phyloP scores from a whole-genome alignment of 352 stramenopile species.

The Globisporangium ultimum region DNA sequence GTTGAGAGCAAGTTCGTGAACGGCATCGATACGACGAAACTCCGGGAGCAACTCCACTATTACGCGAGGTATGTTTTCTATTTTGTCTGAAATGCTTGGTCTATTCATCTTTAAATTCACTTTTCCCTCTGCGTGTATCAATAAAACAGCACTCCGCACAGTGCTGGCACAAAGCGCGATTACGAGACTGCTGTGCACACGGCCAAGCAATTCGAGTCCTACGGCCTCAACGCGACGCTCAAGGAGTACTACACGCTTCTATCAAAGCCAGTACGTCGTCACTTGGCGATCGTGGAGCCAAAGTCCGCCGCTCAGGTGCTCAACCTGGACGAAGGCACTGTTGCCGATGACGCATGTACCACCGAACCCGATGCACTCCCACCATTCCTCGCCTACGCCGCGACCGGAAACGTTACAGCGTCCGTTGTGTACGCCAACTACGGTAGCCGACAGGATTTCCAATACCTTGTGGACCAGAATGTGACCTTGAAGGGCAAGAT shows the following conservation, averaged over 20 bases:
- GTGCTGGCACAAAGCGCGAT: conserved; percentile 42
- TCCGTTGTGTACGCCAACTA: no score
- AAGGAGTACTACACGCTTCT: conserved; percentile 70
- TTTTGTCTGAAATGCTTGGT: no score
- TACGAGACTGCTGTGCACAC: conserved; percentile 62
- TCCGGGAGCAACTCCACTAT: conserved; percentile 12
- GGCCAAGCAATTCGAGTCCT: conserved; percentile 45
- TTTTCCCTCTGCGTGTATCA: no score
- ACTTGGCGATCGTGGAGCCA: conserved; percentile 46
- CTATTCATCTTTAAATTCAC: no score
- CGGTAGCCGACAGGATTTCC: conserved; percentile 41
- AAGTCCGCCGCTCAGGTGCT: not conserved
- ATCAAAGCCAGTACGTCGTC: conserved; percentile 48
- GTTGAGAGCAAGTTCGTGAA: conserved; percentile 8
- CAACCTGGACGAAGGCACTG: no score
- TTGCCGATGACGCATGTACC: no score
- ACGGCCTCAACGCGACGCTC: conserved; percentile 64
- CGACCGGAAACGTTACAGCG: no score
- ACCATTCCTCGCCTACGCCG: no score
- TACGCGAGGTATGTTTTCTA: not conserved
- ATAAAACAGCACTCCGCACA: conserved; percentile 27
- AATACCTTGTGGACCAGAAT: conserved; percentile 45
- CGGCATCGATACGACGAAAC: conserved; percentile 3
- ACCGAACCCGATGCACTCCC: no score
- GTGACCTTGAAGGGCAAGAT: conserved; percentile 67